Percentiles rank a stretch among this genome's conserved stretches.
Evolutionary conservation across 1,139 yeast species (phyloP).

Genomic region (Sugiyamaella xylanicola): DNA sequence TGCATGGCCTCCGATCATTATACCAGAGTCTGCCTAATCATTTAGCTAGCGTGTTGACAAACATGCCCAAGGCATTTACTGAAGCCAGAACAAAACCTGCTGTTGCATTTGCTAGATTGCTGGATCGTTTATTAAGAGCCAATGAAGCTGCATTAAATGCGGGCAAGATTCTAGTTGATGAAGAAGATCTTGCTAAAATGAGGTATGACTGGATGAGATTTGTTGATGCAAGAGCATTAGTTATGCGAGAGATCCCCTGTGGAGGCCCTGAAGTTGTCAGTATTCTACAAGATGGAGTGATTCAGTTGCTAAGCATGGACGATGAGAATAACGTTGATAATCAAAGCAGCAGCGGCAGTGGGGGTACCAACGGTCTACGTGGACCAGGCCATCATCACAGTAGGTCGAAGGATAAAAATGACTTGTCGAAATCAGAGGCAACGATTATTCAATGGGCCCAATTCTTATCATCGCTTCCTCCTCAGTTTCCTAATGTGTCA

Average conservation of each 20-base stretch:
- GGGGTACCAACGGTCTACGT: slow-evolving; percentile 19
- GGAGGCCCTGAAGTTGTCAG: slow-evolving; percentile 44
- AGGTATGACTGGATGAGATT: slow-evolving; percentile 57
- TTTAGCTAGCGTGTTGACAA: slow-evolving; percentile 39
- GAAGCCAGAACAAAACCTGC: slow-evolving; percentile 59
- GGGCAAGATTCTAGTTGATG: slow-evolving; percentile 52
- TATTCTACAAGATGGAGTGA: slow-evolving; percentile 50
- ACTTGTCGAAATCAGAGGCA: slow-evolving; percentile 32
- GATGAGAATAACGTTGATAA: slow-evolving; percentile 5
- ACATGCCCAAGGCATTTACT: slow-evolving; percentile 56
- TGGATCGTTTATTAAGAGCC: slow-evolving; percentile 60
- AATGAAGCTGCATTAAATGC: slow-evolving; percentile 64
- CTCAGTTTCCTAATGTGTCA: slow-evolving; percentile 50
- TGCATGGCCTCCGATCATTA: slow-evolving; percentile 42
- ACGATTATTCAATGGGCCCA: slow-evolving; percentile 46
- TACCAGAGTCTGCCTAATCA: slow-evolving; percentile 39
- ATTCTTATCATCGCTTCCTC: slow-evolving; percentile 51
- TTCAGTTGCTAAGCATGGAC: slow-evolving; percentile 36
- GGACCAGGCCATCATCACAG: slow-evolving; percentile 3
- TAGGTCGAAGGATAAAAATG: slow-evolving; percentile 9
- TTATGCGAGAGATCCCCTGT: slow-evolving; percentile 61
- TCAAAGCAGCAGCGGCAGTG: slow-evolving; percentile 8
- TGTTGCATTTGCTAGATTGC: slow-evolving; percentile 56
- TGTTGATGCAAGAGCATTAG: slow-evolving; percentile 55
- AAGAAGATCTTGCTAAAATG: slow-evolving; percentile 56